Evolutionary conservation across 2,329 filamentous ascomycete genomes (phyloP), one percentile per base, ranked within the genome.

Genomic region (Trichoderma polysporum): DNA sequence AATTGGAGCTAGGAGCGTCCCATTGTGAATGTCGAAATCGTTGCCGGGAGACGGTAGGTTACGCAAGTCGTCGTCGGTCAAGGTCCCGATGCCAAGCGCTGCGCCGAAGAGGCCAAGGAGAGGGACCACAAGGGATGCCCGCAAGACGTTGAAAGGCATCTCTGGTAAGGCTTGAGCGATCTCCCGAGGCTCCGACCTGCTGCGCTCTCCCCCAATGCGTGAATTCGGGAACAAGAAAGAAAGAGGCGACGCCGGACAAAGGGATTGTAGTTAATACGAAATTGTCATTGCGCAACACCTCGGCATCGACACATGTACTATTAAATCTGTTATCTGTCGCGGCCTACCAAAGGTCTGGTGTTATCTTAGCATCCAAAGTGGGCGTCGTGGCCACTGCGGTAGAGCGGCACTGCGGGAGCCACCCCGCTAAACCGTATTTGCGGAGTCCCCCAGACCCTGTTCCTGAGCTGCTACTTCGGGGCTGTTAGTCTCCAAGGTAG

Each of bases 1-100:
- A 73, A 99, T 94, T 1, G 94, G 95, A 3, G 94, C 86, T 35
- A 99, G 86, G 19, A 99, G 84, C 4, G 86, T 82, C 71, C 93
- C 93, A 37, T 83, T 85, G 68, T 90, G 79, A 72, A 95, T 92
- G 79, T 97, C 87, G 76, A 97, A 94, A 78, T 93, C 91, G 66
- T 83, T 79, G 68, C 87, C 89, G 1, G 89, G 89, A n/a, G 85
- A 86, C 13, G 93, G 91, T 17, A 99, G 85, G 61, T 82, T 83
- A 70, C 83, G 85, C 50, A 98, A 84, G 37, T 91, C 90, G 66
- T 87, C 85, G 79, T 97, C 91, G 39, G 92, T 92, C 67, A 98
- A 83, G 53, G 80, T 78, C 66, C 79, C 79, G 73, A 85, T 83
- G 56, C 78, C 79, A 53, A 73, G 71, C 37, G 76, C 76, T 25